Percentiles rank a stretch among this genome's conserved stretches.
phyloP scores from a whole-genome alignment of 768 basidiomycete species.

The Podaxis sp. region DNA sequence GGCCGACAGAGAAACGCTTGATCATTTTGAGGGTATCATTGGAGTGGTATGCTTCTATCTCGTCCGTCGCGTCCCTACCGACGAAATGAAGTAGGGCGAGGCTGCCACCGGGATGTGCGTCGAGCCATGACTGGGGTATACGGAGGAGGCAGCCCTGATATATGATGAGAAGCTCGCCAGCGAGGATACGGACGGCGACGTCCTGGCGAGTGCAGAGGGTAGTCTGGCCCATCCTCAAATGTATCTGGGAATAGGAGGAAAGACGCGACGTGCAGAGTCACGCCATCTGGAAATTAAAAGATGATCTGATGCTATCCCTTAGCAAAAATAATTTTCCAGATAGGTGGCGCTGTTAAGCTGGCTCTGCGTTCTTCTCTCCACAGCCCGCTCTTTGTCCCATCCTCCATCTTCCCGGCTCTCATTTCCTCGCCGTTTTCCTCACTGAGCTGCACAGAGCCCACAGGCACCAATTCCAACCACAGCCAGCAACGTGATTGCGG shows the following conservation, averaged over 20 bases:
- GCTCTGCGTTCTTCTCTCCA: background rate
- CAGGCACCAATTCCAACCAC: background rate
- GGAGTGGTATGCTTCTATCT: conserved; percentile 90
- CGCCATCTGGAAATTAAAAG: background rate
- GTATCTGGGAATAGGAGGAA: conserved; percentile 8
- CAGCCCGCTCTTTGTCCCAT: background rate
- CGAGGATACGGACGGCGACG: conserved; percentile 69
- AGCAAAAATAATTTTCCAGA: conserved; percentile 3
- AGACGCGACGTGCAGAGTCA: conserved; percentile 11
- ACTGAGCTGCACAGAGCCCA: background rate
- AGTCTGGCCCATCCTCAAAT: conserved; percentile 25
- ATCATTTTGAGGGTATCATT: conserved; percentile 57
- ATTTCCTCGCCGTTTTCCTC: background rate
- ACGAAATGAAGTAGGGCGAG: conserved; percentile 93
- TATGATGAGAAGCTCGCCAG: conserved; percentile 75
- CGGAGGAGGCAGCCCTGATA: conserved; percentile 63
- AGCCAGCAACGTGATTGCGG: background rate
- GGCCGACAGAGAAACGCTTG: conserved; percentile 66
- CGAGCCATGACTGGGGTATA: conserved; percentile 76
- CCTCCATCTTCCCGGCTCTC: background rate
- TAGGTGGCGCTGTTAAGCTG: background rate
- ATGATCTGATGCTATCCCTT: background rate
- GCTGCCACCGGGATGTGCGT: conserved; percentile 84
- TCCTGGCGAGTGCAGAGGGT: conserved; percentile 41
- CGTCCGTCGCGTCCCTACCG: conserved; percentile 92